Evolutionary conservation across 2,329 filamentous ascomycete species (phyloP), one percentile per base, ranked within the genome.

Genomic region (Diaporthe velutina): DNA sequence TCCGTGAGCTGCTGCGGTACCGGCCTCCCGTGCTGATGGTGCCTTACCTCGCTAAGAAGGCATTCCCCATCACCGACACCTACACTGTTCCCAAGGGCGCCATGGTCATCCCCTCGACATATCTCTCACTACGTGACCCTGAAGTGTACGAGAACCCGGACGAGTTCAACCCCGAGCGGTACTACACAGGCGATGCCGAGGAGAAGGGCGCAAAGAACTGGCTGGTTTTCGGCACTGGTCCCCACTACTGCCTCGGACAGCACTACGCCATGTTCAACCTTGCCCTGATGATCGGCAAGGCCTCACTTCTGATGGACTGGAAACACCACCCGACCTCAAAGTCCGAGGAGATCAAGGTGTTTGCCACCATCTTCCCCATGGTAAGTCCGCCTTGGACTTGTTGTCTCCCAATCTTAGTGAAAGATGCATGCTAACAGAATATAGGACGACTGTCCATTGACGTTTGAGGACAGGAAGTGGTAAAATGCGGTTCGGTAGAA

Each of bases 1-100:
- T 98, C 78, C 95, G 94, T 80, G 95, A 98, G 87, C 93, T 95
- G 74, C 91, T 98, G 78, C 94, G 97, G 82, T 98, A 97, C 88
- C 94, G 96, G 73, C 97, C 97, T 77, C 97, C 97, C 73, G 97
- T 99, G 80, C 90, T 98, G 84, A 98, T 99, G 95, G 95, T 98
- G 68, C 97, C 97, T 45, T 98, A 98, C 85, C 84, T 96, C 76
- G 95, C 93, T 78, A 98, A 98, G 93, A 98, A 98, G 88, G 87
- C 94, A 73, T 99, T 98, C 90, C 96, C 96, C 68, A 93, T 99
- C 79, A 95, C 94, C 35, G 91, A 93, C 48, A 90, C 88, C 48
- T 98, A 98, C 86, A 98, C 95, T n/a, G 93, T 96, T 68, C 94
- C 95, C 80, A 98, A 98, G 88, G 94, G 95, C 75, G 94, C 95